These are phyloP conservation scores for Noccaea caerulescens DNA, from an alignment of 345 rosid genomes.

Conservation along the genomic window DNA sequence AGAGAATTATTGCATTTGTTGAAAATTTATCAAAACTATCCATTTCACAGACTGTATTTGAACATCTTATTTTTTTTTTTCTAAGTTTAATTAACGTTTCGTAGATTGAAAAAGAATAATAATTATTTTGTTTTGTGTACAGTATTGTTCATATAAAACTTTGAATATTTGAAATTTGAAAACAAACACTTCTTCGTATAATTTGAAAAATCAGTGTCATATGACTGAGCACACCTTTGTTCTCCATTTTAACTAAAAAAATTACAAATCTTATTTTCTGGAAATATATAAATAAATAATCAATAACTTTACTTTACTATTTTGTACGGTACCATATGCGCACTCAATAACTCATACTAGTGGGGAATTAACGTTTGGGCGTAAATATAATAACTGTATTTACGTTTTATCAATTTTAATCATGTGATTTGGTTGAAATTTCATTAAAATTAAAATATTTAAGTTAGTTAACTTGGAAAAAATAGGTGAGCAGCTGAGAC, in stretches of 20 bases:
- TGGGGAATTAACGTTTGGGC: background rate
- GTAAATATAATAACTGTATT: background rate
- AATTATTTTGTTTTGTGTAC: background rate
- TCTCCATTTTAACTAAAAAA: background rate
- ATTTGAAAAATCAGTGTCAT: background rate
- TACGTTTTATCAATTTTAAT: background rate
- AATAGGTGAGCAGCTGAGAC: constrained; percentile 39
- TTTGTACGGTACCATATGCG: constrained; percentile 31
- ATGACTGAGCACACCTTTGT: constrained; percentile 28
- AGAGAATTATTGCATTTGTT: constrained; percentile 17
- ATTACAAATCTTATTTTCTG: no score
- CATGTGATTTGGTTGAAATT: constrained; percentile 16
- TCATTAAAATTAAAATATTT: background rate
- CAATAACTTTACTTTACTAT: background rate
- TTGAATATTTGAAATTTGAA: background rate
- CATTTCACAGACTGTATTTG: background rate
- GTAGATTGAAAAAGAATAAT: background rate
- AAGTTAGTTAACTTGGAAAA: background rate
- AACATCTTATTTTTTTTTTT: background rate
- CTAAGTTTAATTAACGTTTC: no score
- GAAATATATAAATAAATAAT: background rate
- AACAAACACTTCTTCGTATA: background rate
- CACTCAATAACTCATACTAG: constrained; percentile 26
- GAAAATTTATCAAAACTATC: background rate
- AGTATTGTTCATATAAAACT: no score